These are phyloP conservation scores for Boletus coccyginus DNA, from an alignment of 768 basidiomycete species.

Conservation along the genomic window DNA sequence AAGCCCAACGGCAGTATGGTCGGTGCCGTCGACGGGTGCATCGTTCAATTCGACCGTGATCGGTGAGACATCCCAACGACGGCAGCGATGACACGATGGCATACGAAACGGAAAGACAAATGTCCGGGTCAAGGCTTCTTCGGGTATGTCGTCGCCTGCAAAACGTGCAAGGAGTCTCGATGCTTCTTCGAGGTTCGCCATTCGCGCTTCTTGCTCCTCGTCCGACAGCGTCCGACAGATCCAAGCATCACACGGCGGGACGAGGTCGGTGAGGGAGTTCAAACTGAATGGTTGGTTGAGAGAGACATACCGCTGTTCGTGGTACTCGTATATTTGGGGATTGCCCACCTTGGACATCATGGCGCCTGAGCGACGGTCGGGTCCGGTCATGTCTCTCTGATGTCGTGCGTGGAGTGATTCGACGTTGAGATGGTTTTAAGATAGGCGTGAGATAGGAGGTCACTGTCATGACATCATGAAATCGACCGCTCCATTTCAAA, in stretches of 20 bases:
- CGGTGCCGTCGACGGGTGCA: conserved; percentile 56
- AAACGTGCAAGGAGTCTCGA: conserved; percentile 56
- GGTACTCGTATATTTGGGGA: conserved; percentile 44
- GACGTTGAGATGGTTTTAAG: not conserved
- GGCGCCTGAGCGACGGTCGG: too few relatives aligned
- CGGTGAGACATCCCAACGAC: not conserved
- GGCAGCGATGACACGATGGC: conserved; percentile 4
- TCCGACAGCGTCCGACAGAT: conserved; percentile 16
- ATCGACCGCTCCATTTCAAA: not conserved
- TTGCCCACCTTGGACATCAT: conserved; percentile 50
- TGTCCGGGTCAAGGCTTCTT: conserved; percentile 44
- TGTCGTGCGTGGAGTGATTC: not conserved
- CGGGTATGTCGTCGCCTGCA: conserved; percentile 40
- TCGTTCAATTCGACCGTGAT: conserved; percentile 65
- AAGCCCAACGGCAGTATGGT: conserved; percentile 78
- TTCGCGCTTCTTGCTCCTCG: conserved; percentile 41
- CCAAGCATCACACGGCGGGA: conserved; percentile 44
- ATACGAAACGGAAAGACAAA: conserved; percentile 46
- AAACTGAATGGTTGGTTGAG: not conserved
- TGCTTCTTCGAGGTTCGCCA: conserved; percentile 51
- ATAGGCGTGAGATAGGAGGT: not conserved
- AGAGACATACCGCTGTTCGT: conserved; percentile 44
- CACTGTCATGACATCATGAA: conserved; percentile 13
- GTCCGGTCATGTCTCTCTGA: conserved; percentile 16
- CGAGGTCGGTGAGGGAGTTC: not conserved